These are phyloP conservation scores for Nicotiana sylvestris DNA, from an alignment of 257 asterid species.

Conservation along the genomic window DNA sequence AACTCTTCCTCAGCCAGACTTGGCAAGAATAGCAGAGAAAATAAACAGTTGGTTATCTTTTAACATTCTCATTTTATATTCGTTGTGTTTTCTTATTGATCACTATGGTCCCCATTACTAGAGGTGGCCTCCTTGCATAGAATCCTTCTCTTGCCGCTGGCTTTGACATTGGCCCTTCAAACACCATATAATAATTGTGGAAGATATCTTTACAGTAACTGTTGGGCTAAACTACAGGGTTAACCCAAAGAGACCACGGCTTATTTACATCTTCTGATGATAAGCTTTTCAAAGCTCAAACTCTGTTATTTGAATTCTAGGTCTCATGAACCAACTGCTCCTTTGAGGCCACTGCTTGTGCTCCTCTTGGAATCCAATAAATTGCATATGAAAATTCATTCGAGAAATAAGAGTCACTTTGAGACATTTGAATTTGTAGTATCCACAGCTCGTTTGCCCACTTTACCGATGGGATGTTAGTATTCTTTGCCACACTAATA, in stretches of 20 bases:
- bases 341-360: constrained; percentile 8
- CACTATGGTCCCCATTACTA: not conserved
- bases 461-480: not conserved
- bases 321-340: not conserved
- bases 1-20: not conserved
- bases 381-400: not conserved
- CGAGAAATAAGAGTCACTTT: not conserved
- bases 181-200: not conserved
- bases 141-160: not conserved
- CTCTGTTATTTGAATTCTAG: not conserved
- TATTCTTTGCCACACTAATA: constrained; percentile 2
- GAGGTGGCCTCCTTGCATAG: not conserved
- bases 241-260: not conserved
- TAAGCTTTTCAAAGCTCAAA: not conserved
- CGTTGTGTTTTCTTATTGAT: not conserved
- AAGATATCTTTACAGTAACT: not conserved
- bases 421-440: not conserved
- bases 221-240: not conserved
- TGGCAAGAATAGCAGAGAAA: not conserved
- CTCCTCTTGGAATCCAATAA: not conserved
- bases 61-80: not conserved
- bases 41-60: not conserved
- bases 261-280: not conserved
- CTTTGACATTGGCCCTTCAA: not conserved
- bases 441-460: not conserved